Evolutionary conservation across 1,139 yeast species (phyloP), one percentile per base, ranked within the genome.

Genomic region (Geotrichum candidum): DNA sequence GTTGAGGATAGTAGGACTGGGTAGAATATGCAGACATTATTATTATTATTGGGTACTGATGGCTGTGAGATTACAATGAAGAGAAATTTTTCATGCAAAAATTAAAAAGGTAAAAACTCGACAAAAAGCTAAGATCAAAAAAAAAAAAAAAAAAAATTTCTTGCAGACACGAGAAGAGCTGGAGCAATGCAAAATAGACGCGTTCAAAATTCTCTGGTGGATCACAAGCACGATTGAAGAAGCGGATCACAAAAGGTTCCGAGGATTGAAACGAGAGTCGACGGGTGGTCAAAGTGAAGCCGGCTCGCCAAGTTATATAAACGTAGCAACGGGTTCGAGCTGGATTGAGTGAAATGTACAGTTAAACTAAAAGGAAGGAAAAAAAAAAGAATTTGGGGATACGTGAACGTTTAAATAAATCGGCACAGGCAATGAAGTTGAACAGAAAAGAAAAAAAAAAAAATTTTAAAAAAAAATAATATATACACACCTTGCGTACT

Each of bases 1-100:
- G 56, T 25, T 59, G 62, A 38, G 62, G 15, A 50, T 59, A 59
- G 54, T 56, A 59, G n/a, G 62, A 56, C 56, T 59, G 62, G 54
- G 62, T 54, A 51, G 62, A 59, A 56, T 59, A 59, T 59, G 62
- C 62, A 59, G 62, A 59, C 62, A 59, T 59, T 33, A 58, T 51
- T 25, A 51, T n/a, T 50, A 53, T 18, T 18, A 18, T 18, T 18
- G 18, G 52, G 38, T 25, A 9, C 4, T 31, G 45, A 51, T 31
- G 25, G 45, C 15, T 35, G 45, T 35, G 45, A 7, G 15, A 6
- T 7, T 35, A 35, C 45, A 11, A 35, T 35, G 45, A 35, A 35
- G 15, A 35, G 45, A 35, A 11, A 35, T 35, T 35, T 35, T 35
- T 35, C 45, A 35, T 35, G 45, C 45, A 35, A 35, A 18, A 18